phyloP scores from a whole-genome alignment of 352 stramenopile genomes.

The Pythium brachiatum region DNA sequence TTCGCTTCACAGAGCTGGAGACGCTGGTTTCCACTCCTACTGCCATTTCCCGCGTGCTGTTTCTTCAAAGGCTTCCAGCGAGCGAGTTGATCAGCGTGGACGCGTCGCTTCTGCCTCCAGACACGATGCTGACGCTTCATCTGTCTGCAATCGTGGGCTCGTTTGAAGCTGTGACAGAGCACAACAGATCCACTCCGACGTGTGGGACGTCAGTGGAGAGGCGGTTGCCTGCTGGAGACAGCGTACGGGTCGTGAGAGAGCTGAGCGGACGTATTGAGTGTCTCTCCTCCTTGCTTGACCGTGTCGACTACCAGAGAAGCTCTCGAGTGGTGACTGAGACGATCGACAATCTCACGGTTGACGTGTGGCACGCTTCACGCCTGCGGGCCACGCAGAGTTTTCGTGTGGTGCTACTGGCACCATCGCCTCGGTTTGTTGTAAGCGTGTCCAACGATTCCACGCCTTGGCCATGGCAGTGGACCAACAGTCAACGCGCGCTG shows the following conservation, averaged over 20 bases:
- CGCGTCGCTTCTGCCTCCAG: background rate
- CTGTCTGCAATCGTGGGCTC: background rate
- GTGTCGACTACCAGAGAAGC: background rate
- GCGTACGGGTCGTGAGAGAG: background rate
- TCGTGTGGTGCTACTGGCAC: background rate
- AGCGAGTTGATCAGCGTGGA: background rate
- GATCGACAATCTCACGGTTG: background rate
- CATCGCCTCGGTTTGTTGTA: constrained; percentile 4
- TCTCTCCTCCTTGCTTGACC: background rate
- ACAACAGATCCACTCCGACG: background rate
- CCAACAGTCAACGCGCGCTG: background rate
- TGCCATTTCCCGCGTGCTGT: background rate
- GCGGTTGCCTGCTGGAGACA: background rate
- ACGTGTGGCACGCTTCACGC: constrained; percentile 1
- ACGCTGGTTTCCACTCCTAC: background rate
- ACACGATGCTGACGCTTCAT: background rate
- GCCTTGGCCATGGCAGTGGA: background rate
- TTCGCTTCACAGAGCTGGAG: background rate
- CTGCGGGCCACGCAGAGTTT: background rate
- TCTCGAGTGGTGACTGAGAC: background rate
- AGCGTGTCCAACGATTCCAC: background rate
- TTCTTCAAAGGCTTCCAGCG: background rate
- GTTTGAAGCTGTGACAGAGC: background rate
- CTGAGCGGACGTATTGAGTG: constrained; percentile 4
- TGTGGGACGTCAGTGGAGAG: constrained; percentile 2